Percentiles rank a stretch among this genome's conserved stretches.
phyloP scores from a whole-genome alignment of 2,329 filamentous ascomycete genomes.

The Hymenoscyphus fraxineus region DNA sequence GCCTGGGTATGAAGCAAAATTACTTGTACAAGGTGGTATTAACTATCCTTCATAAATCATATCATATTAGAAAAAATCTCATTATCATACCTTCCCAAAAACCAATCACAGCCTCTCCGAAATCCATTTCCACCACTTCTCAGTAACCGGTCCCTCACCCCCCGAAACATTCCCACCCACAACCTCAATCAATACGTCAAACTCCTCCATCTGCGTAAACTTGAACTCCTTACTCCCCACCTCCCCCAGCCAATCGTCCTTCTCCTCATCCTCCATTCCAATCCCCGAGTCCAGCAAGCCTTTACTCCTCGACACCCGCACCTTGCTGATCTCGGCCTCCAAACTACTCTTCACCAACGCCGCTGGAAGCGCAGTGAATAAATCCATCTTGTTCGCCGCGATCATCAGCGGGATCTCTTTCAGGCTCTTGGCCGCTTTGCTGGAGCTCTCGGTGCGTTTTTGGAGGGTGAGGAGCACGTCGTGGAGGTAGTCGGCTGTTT shows the following conservation, averaged over 20 bases:
- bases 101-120: conserved; percentile 60
- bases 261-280: conserved; percentile 64
- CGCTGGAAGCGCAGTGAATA: conserved; percentile 87
- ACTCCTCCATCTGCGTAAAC: conserved; percentile 80
- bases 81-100: not conserved
- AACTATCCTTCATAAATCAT: too few relatives aligned
- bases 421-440: conserved; percentile 54
- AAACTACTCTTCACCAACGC: conserved; percentile 69
- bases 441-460: conserved; percentile 58
- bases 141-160: conserved; percentile 63
- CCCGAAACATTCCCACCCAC: conserved; percentile 67
- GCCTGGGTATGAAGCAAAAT: too few relatives aligned
- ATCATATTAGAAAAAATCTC: not conserved
- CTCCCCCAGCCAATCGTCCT: conserved; percentile 80
- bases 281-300: conserved; percentile 78
- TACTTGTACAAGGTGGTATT: too few relatives aligned
- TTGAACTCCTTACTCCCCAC: conserved; percentile 73
- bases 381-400: conserved; percentile 90
- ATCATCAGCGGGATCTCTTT: conserved; percentile 70
- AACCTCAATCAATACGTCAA: conserved; percentile 74
- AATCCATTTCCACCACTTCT: conserved; percentile 90
- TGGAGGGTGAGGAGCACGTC: conserved; percentile 83
- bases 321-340: conserved; percentile 75
- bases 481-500: conserved; percentile 81
- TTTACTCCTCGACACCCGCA: conserved; percentile 73